phyloP scores from a whole-genome alignment of 345 rosid genomes.

The Lumnitzera racemosa region DNA sequence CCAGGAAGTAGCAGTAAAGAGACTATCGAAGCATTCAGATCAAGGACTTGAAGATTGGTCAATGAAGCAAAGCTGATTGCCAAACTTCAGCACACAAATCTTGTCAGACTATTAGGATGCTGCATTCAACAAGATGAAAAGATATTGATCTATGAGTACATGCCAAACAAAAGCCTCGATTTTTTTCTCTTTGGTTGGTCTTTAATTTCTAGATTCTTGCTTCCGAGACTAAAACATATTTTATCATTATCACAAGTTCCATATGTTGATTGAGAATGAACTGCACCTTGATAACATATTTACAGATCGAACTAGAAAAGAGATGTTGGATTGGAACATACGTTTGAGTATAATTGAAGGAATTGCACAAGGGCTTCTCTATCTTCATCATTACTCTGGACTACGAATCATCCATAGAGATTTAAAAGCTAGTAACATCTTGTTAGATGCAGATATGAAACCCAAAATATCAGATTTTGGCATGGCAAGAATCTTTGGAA shows the following conservation, averaged over 20 bases:
- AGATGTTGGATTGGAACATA: conserved; percentile 15
- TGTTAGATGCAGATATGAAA: conserved; percentile 22
- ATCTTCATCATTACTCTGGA: conserved; percentile 44
- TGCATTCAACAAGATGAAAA: conserved; percentile 27
- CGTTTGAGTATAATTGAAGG: conserved; percentile 27
- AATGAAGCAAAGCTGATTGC: conserved; percentile 31
- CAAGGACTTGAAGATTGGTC: conserved; percentile 33
- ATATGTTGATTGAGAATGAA: neutral
- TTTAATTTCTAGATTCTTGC: neutral
- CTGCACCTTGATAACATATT: neutral
- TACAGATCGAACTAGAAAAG: conserved; percentile 17
- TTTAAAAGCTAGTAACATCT: conserved; percentile 24
- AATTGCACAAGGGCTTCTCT: conserved; percentile 42
- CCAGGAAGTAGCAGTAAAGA: conserved; percentile 26
- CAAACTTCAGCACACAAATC: conserved; percentile 31
- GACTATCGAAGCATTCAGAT: conserved; percentile 19
- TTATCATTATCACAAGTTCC: neutral
- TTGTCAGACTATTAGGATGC: conserved; percentile 33
- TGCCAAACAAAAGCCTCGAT: conserved; percentile 34
- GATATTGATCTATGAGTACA: conserved; percentile 33
- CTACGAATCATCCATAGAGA: conserved; percentile 42
- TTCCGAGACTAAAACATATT: neutral
- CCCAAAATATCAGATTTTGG: conserved; percentile 39
- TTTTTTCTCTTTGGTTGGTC: conserved; percentile 28
- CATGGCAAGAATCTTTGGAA: conserved; percentile 20